Evolutionary conservation across 2,329 filamentous ascomycete genomes (phyloP), one percentile per base, ranked within the genome.

Genomic region (Conoideocrella luteorostrata): DNA sequence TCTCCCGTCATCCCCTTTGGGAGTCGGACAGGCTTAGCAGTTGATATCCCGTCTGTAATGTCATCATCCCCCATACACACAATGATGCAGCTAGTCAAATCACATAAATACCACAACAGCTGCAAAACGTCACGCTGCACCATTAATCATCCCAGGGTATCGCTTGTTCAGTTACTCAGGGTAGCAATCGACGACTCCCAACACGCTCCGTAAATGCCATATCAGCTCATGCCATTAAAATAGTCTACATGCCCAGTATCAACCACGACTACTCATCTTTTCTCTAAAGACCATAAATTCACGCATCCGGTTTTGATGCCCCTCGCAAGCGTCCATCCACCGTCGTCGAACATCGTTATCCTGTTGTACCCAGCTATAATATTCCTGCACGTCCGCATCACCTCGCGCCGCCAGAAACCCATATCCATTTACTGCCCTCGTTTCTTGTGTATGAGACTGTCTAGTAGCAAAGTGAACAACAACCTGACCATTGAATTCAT

Each of bases 281-380:
- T 67, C 62, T 46, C 68, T 62, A 47, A 68, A 67, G 22, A 59
- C 69, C 60, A 74, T 67, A 55, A 81, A 85, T 50, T 78, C 74
- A 50, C 71, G 67, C 45, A 88, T 65, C 9, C 74, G 72, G 45
- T 69, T 60, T 45, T 77, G 72, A 55, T 89, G 84, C 47, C 71
- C 71, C 34, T 78, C 73, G 47, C 75, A 78, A 7, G 77, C 77
- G 7, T 72, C 60, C 23, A 64, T 64, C 82, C 84, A 88, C 44
- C 74, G 71, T 54, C 70, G 69, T 44, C 80, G 69, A 5, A 86
- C 76, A 38, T 69, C 67, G 50, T 79, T 74, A 56, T 89, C 85
- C 60, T 86, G 77, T 50, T 76, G 73, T 44, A 84, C 63, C 57
- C 76, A 78, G 29, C 65, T 65, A 46, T 78, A 59, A 57, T 88